phyloP scores from a whole-genome alignment of 208 protist genomes.

The Herpetomonas muscarum region DNA sequence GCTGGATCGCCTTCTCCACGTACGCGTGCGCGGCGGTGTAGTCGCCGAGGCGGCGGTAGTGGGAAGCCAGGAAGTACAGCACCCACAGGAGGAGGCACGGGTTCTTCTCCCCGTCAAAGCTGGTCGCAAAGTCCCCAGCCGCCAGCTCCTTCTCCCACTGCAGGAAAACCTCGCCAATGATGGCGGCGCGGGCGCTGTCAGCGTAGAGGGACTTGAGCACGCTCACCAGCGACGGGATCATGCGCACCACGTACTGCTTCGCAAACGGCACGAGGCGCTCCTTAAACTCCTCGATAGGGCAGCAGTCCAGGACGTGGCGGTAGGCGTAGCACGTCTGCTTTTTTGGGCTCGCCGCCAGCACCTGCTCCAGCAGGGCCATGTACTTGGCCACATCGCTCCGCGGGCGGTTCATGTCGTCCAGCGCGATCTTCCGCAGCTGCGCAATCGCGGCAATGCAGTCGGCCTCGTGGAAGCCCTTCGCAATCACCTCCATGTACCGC shows the following conservation, averaged over 20 bases:
- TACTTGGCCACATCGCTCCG: constrained; percentile 52
- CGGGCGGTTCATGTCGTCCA: constrained; percentile 52
- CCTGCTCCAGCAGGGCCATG: constrained; percentile 61
- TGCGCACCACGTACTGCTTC: constrained; percentile 71
- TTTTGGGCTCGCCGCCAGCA: constrained; percentile 36
- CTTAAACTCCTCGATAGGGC: constrained; percentile 67
- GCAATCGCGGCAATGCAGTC: constrained; percentile 81
- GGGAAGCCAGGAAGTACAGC: constrained; percentile 82
- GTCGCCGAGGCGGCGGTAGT: constrained; percentile 77
- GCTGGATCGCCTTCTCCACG: constrained; percentile 86
- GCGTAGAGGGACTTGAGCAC: constrained; percentile 92
- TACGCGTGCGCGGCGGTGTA: constrained; percentile 65
- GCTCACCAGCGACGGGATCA: constrained; percentile 93
- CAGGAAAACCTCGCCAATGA: constrained; percentile 77
- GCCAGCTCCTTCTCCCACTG: constrained; percentile 56
- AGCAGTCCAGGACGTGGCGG: constrained; percentile 73
- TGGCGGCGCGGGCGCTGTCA: constrained; percentile 47
- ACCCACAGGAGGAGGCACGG: constrained; percentile 89
- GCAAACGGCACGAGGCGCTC: constrained; percentile 46
- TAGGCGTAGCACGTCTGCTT: constrained; percentile 52
- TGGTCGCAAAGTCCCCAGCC: constrained; percentile 43
- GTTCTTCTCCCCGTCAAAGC: constrained; percentile 61
- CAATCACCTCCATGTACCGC: constrained; percentile 69
- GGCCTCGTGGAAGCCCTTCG: constrained; percentile 53
- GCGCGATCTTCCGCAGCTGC: constrained; percentile 69